Evolutionary conservation across 768 basidiomycete genomes (phyloP), one percentile per base, ranked within the genome.

Genomic region (Naganishia vishniacii): DNA sequence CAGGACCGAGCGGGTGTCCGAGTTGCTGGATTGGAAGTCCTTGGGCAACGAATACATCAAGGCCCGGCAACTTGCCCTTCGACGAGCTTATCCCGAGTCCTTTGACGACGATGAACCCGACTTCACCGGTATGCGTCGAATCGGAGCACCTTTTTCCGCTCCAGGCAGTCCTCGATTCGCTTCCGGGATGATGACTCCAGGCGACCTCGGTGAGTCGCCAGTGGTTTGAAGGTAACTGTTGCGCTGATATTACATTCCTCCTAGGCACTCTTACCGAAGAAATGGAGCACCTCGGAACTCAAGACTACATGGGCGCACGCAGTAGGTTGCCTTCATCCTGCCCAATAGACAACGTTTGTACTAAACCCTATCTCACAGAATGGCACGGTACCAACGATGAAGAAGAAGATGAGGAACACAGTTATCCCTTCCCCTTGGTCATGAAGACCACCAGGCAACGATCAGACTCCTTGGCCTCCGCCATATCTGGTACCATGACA

Each of bases 11-110:
- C 85, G 95, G 28, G 82, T 99, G 18, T 87, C 85, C 53, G 94
- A 94, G 16, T 78, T 99, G 62, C 81, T 99, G 65, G 95, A 99
- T 77, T 98, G 95, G 95, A 99, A 99, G 81, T 71, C 75, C 18
- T 81, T 99, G 31, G 95, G 95, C 1, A 84, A 98, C 67, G 95
- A 99, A 78, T 99, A 99, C 78, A 86, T 87, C 77, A 99, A 97
- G 81, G 88, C 91, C 26, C 81, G 95, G 44, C 92, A 94, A 78
- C 80, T 97, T 58, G 90, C 91, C 18, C 81, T 99, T 65, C 81
- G 94, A 69, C 82, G 94, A 34, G 95, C 94, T 16, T 98, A 99
- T 75, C 95, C 95, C 1, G 92, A 97, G 69, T 86, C 88, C 61
- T 97, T 95, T 80, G 83, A 86, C 70, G 80, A 80, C 67, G 85